Evolutionary conservation across 768 basidiomycete species (phyloP).

Genomic region (Rossbeevera mucosa): DNA sequence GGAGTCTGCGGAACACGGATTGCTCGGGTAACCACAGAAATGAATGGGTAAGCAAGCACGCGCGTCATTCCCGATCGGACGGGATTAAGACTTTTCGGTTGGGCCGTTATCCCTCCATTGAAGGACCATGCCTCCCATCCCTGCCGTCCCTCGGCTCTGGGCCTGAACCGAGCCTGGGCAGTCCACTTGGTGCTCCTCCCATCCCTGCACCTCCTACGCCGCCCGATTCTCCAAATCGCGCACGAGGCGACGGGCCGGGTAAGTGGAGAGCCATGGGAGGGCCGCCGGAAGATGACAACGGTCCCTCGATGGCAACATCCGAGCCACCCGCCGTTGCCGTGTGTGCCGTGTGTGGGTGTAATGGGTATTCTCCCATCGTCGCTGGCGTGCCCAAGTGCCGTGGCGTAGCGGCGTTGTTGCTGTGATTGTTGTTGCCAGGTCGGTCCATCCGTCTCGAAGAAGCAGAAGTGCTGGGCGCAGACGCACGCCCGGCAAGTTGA

Average conservation of each 20-base stretch:
- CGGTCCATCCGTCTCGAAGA: slow-evolving; percentile 30
- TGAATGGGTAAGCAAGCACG: slow-evolving; percentile 1
- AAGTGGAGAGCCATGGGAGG: slow-evolving; percentile 33
- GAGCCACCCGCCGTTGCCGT: slow-evolving; percentile 18
- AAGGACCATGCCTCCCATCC: slow-evolving; percentile 29
- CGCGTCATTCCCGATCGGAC: not conserved
- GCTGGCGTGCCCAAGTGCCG: slow-evolving; percentile 11
- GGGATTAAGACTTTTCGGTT: not conserved
- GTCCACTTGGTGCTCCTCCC: not conserved
- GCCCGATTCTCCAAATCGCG: slow-evolving; percentile 35
- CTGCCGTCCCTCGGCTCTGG: slow-evolving; percentile 34
- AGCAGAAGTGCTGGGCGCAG: slow-evolving; percentile 50
- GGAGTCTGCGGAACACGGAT: slow-evolving; percentile 6
- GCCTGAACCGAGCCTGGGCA: slow-evolving; percentile 23
- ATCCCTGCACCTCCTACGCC: slow-evolving; percentile 5
- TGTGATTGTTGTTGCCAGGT: slow-evolving; percentile 23
- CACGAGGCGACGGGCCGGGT: slow-evolving; percentile 28
- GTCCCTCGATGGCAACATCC: slow-evolving; percentile 30
- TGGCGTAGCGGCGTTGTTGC: not conserved
- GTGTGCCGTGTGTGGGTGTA: slow-evolving; percentile 4
- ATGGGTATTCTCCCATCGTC: slow-evolving; percentile 22
- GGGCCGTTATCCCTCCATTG: slow-evolving; percentile 22
- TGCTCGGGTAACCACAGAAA: slow-evolving; percentile 8
- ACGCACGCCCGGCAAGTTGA: slow-evolving; percentile 65
- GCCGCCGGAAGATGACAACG: slow-evolving; percentile 8